A percentile compares a stretch with the other conserved stretches of the same genome.
Evolutionary conservation across 768 basidiomycete genomes (phyloP).

Genomic region (Myochromella boudieri): DNA sequence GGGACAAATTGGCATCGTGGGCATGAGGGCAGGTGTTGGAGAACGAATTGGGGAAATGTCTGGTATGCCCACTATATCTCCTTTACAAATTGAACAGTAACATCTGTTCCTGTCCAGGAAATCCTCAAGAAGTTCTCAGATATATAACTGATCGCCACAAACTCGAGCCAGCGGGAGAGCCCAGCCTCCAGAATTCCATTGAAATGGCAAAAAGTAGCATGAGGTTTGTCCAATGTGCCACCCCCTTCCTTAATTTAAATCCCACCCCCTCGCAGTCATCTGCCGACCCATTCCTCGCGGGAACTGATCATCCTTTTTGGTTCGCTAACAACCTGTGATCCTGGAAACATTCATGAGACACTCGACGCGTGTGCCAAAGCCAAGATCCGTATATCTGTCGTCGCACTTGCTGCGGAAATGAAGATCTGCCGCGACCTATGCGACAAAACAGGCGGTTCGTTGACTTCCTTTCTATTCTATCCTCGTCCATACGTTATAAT

Average conservation of each 20-base stretch:
- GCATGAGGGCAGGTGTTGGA: slow-evolving; percentile 87
- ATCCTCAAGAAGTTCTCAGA: slow-evolving; percentile 94
- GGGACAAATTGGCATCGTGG: slow-evolving; percentile 94
- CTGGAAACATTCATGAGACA: slow-evolving; percentile 94
- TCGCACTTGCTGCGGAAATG: slow-evolving; percentile 96
- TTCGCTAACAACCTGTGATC: slow-evolving; percentile 94
- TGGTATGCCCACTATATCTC: no score
- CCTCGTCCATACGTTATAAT: neutral
- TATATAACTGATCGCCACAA: slow-evolving; percentile 83
- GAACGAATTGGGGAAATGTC: slow-evolving; percentile 93
- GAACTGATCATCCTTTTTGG: slow-evolving; percentile 95
- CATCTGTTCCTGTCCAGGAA: slow-evolving; percentile 53
- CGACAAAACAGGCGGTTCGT: slow-evolving; percentile 87
- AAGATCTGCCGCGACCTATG: slow-evolving; percentile 93
- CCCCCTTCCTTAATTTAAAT: neutral
- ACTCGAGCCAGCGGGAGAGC: slow-evolving; percentile 88
- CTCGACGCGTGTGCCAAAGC: slow-evolving; percentile 81
- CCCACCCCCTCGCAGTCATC: slow-evolving; percentile 71
- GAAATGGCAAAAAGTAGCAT: slow-evolving; percentile 95
- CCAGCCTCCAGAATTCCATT: slow-evolving; percentile 95
- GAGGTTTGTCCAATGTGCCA: slow-evolving; percentile 50
- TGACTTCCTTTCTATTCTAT: neutral
- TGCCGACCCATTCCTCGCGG: slow-evolving; percentile 96
- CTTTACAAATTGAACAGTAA: neutral
- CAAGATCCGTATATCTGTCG: slow-evolving; percentile 88